Base-by-base conservation (phyloP, 2,329 filamentous ascomycete genomes). In the Talaromyces sp. region DNA sequence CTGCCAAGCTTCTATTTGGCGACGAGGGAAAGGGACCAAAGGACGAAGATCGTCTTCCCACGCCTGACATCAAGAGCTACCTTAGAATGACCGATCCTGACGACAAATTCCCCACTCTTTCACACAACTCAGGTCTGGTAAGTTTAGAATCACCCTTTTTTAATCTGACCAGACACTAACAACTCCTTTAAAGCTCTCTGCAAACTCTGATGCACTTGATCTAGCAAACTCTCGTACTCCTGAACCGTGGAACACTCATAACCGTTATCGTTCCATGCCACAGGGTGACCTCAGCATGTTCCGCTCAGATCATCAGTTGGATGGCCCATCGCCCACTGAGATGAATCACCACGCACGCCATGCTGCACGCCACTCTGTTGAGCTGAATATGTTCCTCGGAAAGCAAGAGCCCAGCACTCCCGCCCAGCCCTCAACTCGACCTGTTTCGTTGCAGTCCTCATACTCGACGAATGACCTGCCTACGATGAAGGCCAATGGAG, bases 391-490 rank as follows among this genome's bases (percentile, higher is more conserved):
- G 32, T 65, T 69, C 25, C 73, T 70, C 55, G 69, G 71, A 32
- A 70, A 61, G 15, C 65, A 69, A 32, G 72, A 74, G 27, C 63
- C 63, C 3, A 61, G 66, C 17, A 65, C 68, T 27, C 61, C 72
- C 17, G 65, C 67, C n/a, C 66, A 32, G 36, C 51, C 57, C 9
- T 63, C 70, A 28, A 84, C 66, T 66, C 75, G 78, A 25, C 78
- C 78, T 19, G 69, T 68, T 4, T 73, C 75, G 10, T 62, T 96
- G 62, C 90, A 93, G 76, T 88, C 90, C 52, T 97, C 93, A 0
- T 97, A 91, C 78, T 97, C 95, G 10, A 87, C 91, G 59, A 95
- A 90, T 74, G 93, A 98, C 70, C 83, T 97, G 22, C 90, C 92
- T 4, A 96, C 92, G 8, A 81, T 92, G 70, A 96, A 95, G 83